phyloP scores from a whole-genome alignment of 192 early-diverging fungal genomes.

The Chytriomyces sp. region DNA sequence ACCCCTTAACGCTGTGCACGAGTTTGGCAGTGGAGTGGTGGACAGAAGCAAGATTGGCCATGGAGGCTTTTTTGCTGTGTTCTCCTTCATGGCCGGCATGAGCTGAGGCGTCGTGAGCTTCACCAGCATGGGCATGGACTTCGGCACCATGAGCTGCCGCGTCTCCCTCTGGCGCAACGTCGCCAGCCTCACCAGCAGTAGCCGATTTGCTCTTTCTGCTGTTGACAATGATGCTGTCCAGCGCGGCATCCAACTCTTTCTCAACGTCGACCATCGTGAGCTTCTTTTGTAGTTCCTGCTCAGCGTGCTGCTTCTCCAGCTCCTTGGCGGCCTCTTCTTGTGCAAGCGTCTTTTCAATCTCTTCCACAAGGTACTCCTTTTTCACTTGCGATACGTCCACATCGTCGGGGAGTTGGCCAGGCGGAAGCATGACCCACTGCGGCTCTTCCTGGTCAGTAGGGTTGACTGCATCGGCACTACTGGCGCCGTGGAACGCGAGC shows the following conservation, averaged over 20 bases:
- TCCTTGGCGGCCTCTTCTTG: conserved; percentile 25
- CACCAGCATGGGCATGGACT: too few species aligned
- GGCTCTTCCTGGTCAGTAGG: neutral
- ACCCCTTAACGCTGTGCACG: conserved; percentile 3
- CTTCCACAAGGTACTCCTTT: conserved; percentile 35
- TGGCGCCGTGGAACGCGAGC: conserved; percentile 21
- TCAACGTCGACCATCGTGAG: conserved; percentile 19
- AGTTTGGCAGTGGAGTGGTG: neutral
- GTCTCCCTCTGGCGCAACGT: neutral
- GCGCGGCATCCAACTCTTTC: conserved; percentile 14
- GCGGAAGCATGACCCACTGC: conserved; percentile 22
- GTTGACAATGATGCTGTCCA: conserved; percentile 33
- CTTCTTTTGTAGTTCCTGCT: neutral
- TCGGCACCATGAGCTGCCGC: neutral
- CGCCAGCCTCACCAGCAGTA: neutral
- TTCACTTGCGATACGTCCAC: conserved; percentile 18
- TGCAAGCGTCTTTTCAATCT: conserved; percentile 30
- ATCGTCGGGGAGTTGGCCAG: conserved; percentile 30
- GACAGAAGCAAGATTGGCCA: neutral
- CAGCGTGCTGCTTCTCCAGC: conserved; percentile 1
- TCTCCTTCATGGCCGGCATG: neutral
- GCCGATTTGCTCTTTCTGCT: conserved; percentile 24
- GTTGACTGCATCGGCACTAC: conserved; percentile 25
- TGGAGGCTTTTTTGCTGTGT: conserved; percentile 16
- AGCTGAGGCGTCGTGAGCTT: conserved; percentile 4